Base-by-base conservation (phyloP, 805 yeast genomes). In the Cyberlindnera nakhonratchasimensis region DNA sequence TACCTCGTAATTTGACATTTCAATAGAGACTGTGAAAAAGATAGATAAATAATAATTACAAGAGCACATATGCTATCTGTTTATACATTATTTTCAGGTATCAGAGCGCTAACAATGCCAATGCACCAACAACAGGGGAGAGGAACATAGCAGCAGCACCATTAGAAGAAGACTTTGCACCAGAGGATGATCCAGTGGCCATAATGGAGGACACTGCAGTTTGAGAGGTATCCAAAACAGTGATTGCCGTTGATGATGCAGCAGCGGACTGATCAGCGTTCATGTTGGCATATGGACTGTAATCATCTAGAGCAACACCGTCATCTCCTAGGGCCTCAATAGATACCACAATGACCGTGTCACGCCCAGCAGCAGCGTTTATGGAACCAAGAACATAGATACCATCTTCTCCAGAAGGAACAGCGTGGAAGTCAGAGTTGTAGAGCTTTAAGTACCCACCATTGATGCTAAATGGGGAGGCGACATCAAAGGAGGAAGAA, bases 341-440 rank as follows among this genome's bases (percentile, higher is more conserved):
- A 4, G 29, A 29, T 9, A 48, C 40, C 10, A 28, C 37, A 26
- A 40, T 42, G 6, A 40, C 40, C 22, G 40, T 41, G 20, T 29
- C 28, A 23, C 50, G 37, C 13, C 47, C 44, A 22, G 46, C 43
- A 16, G 50, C 52, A 2, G 55, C 55, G 21, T 50, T 48, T 30
- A 41, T 42, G 7, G 51, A 41, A 14, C 56, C 56, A 11, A 52
- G 22, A 13, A 48, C 48, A 19, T 41, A 52, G 24, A 32, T 22
- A 6, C 45, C 50, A 24, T 45, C 50, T 6, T 35, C 31, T 17
- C 53, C 56, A 22, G 44, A 33, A 4, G 53, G 51, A 20, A 52
- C 51, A 29, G 50, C 56, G 29, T 49, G 56, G 49, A 50, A 52
- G 35, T 48, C 43, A 6, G 41, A 44, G 14, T 33, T 45, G 25